Evolutionary conservation across 2,329 filamentous ascomycete species (phyloP).

Genomic region (Cryphonectria radicalis): DNA sequence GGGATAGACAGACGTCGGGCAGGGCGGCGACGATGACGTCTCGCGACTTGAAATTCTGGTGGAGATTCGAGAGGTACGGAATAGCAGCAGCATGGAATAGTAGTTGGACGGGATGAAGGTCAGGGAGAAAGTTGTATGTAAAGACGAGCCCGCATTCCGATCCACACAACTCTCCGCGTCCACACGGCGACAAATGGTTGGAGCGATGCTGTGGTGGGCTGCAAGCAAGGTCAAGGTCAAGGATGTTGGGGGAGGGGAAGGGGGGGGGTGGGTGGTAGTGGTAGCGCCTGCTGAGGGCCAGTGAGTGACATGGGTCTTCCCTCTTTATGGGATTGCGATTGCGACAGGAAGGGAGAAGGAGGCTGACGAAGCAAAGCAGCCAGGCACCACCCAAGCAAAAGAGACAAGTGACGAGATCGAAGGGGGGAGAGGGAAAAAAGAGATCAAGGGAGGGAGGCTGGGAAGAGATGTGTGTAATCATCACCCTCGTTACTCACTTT

Average conservation of each 20-base stretch:
- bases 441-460: neutral
- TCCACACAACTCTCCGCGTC: slow-evolving; percentile 1
- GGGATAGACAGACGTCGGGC: neutral
- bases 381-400: slow-evolving; percentile 1
- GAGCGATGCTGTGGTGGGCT: slow-evolving; percentile 1
- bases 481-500: neutral
- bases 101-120: neutral
- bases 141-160: neutral
- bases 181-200: slow-evolving; percentile 6
- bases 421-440: neutral
- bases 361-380: slow-evolving; percentile 5
- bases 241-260: neutral
- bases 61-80: slow-evolving; percentile 21
- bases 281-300: slow-evolving; percentile 14
- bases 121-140: slow-evolving; percentile 1
- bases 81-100: neutral
- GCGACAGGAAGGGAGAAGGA: neutral
- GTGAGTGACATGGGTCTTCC: slow-evolving; percentile 14
- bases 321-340: slow-evolving; percentile 8
- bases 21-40: slow-evolving; percentile 17
- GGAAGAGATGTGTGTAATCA: neutral
- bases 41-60: slow-evolving; percentile 13
- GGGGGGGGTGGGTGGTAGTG: neutral
- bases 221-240: neutral
- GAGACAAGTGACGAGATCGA: neutral